Evolutionary conservation across 139 green algal species (phyloP).

Genomic region (Parachlorella kessleri): DNA sequence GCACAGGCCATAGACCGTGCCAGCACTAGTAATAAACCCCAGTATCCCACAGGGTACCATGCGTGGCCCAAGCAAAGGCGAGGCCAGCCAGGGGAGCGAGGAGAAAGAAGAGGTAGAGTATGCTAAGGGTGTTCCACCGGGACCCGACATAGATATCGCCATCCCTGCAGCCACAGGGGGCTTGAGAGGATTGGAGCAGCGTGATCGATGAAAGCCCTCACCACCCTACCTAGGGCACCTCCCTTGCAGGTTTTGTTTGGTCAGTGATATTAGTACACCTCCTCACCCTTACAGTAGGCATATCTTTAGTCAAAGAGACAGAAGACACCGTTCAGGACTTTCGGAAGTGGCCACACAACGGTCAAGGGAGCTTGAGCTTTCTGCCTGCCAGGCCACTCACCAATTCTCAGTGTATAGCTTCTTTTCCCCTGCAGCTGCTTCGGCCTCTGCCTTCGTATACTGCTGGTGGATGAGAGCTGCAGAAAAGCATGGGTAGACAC

Average conservation of each 20-base stretch:
- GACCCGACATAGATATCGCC: constrained; percentile 39
- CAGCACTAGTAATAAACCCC: constrained; percentile 16
- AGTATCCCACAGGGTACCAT: constrained; percentile 31
- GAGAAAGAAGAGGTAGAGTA: constrained; percentile 27
- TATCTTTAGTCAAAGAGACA: not conserved
- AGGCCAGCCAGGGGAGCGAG: not conserved
- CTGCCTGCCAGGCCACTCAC: not conserved
- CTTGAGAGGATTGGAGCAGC: not conserved
- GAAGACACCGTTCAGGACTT: too few relatives aligned
- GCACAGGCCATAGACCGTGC: too few relatives aligned
- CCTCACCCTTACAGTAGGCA: too few relatives aligned
- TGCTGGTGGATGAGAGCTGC: constrained; percentile 26
- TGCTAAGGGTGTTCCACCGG: constrained; percentile 32
- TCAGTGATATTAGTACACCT: not conserved
- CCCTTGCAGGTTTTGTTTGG: too few relatives aligned
- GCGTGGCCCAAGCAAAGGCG: constrained; percentile 26
- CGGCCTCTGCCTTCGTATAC: constrained; percentile 16
- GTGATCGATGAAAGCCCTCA: not conserved
- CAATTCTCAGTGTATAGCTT: constrained; percentile 2
- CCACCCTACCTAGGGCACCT: too few relatives aligned
- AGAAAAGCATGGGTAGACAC: not conserved
- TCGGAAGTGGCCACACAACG: not conserved
- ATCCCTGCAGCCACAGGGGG: constrained; percentile 6
- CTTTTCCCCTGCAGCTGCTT: not conserved
- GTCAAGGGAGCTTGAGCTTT: not conserved